Percentiles rank a stretch among this genome's conserved stretches.
Evolutionary conservation across 805 yeast species (phyloP).

Genomic region (Hanseniaspora clermontiae): DNA sequence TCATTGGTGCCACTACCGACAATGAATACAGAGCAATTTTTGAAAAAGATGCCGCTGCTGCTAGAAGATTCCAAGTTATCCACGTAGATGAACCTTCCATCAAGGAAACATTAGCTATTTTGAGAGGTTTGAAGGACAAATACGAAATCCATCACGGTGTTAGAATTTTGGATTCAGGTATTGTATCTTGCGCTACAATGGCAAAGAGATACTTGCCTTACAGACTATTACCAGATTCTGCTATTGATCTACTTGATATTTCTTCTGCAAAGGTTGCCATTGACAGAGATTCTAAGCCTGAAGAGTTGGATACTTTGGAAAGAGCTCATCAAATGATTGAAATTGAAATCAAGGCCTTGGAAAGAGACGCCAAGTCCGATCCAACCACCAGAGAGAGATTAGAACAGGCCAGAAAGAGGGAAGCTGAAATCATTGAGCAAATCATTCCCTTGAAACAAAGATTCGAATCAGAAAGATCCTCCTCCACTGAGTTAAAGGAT

Average conservation of each 20-base stretch:
- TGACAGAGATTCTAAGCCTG: constrained; percentile 95
- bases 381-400: constrained; percentile 76
- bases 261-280: constrained; percentile 96
- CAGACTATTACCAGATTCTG: constrained; percentile 92
- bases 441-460: constrained; percentile 74
- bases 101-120: constrained; percentile 85
- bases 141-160: constrained; percentile 98
- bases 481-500: constrained; percentile 79
- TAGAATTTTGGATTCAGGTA: constrained; percentile 83
- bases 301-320: constrained; percentile 85
- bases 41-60: constrained; percentile 96
- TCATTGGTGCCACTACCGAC: constrained; percentile 96
- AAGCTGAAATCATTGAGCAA: constrained; percentile 74
- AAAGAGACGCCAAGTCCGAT: constrained; percentile 83
- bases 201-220: constrained; percentile 91
- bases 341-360: constrained; percentile 92
- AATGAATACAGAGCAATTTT: constrained; percentile 86
- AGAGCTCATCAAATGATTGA: constrained; percentile 83
- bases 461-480: constrained; percentile 73
- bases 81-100: constrained; percentile 91
- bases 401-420: constrained; percentile 60
- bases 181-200: constrained; percentile 85
- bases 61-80: constrained; percentile 93
- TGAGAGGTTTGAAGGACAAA: constrained; percentile 89
- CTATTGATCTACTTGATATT: constrained; percentile 91